Percentiles rank a stretch among this genome's conserved stretches.
phyloP scores from a whole-genome alignment of 225 moss, liverwort and hornwort genomes.

The Antitrichia curtipendula region DNA sequence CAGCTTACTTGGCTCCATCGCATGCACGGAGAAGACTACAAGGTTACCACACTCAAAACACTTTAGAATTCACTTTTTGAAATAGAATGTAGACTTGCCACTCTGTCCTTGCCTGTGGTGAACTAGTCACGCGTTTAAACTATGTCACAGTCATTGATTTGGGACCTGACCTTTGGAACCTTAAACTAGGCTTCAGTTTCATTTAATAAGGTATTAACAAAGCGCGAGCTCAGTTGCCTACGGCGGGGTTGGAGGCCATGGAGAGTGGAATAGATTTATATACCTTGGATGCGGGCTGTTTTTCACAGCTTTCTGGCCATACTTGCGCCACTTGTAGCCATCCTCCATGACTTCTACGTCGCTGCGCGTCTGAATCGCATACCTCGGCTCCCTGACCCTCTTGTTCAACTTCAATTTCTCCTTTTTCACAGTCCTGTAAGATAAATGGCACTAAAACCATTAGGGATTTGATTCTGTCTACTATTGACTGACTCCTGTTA shows the following conservation, averaged over 20 bases:
- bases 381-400: slow-evolving; percentile 38
- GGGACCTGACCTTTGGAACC: background rate
- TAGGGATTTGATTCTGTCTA: background rate
- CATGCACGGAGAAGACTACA: background rate
- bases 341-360: slow-evolving; percentile 48
- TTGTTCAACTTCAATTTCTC: slow-evolving; percentile 34
- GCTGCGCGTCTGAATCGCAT: slow-evolving; percentile 44
- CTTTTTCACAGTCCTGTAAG: slow-evolving; percentile 24
- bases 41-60: background rate
- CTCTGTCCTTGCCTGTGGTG: background rate
- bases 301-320: slow-evolving; percentile 52
- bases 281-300: slow-evolving; percentile 48
- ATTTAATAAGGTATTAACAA: background rate
- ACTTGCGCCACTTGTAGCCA: slow-evolving; percentile 58
- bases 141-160: background rate
- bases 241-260: background rate
- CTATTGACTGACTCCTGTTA: background rate
- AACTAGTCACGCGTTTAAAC: background rate
- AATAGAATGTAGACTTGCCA: background rate
- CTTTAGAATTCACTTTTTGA: background rate
- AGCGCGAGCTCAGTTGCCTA: background rate
- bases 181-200: background rate
- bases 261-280: background rate
- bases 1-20: background rate
- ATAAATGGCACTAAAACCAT: background rate